Base-by-base conservation (phyloP, 257 asterid species). In the Asclepias syriaca region DNA sequence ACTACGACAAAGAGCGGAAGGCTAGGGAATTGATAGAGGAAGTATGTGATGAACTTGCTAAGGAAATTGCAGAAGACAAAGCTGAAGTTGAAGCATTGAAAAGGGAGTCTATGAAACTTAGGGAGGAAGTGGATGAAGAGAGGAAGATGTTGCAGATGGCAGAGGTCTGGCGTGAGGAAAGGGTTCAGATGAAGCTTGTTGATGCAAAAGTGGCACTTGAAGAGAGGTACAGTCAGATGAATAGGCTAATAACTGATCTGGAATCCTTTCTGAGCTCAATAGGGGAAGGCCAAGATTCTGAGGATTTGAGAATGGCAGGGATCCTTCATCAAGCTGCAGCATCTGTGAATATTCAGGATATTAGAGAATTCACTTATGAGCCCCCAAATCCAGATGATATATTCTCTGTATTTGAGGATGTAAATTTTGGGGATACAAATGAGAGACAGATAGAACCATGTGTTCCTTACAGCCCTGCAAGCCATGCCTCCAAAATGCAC, bases 131-230 rank as follows among this genome's bases (percentile, higher is more conserved):
- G 34, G 93, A 85, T 37, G 93, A 89, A 65, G 96, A 89, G 83
- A 87, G 93, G 71, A 89, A 77, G 74, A 89, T 89, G 89, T 72
- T 87, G 84, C 96, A 87, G 81, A 84, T 89, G 88, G 93, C 96
- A 3, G 93, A 87, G 84, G 89, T 85, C 58, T 89, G 96, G 96
- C 89, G 96, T 12, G 93, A 89, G 78, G 96, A 89, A 78, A 87
- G 93, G 7, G 91, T 87, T 46, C 96, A 87, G 77, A 89, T 87
- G 87, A 89, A 85, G 81, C 81, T 89, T 53, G 77, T 87, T 55
- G 96, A 89, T 77, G 93, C 93, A 11, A 89, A 89, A 82, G 83
- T 87, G 68, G 83, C 85, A 77, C 87, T 89, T 9, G 96, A 89
- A 80, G 96, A 85, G 70, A 82, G 84, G 70, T 89, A 82, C 72